Evolutionary conservation across 148 eudicot genomes (phyloP).

Genomic region (Cornus controversa): DNA sequence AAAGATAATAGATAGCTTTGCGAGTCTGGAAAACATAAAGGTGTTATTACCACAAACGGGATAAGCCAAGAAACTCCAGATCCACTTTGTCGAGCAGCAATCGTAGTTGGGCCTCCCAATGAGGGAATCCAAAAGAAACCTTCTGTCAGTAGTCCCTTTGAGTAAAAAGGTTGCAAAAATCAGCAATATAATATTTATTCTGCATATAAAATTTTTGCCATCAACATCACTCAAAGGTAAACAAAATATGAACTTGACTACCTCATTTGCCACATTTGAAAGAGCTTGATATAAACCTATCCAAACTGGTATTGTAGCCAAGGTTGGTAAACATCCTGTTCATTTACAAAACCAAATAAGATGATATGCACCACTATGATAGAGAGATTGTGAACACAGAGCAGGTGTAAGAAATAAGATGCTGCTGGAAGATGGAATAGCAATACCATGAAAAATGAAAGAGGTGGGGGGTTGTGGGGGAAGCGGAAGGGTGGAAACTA

Average conservation of each 20-base stretch:
- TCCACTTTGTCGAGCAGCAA: constrained; percentile 99
- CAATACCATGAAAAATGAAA: not conserved
- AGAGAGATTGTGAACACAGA: not conserved
- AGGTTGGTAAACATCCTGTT: constrained; percentile 94
- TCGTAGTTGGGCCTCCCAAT: constrained; percentile 94
- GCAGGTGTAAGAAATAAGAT: not conserved
- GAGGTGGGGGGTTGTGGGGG: too few relatives aligned
- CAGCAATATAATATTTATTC: constrained; percentile 12
- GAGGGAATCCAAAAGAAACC: constrained; percentile 99
- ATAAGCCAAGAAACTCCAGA: constrained; percentile 95
- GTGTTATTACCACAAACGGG: constrained; percentile 87
- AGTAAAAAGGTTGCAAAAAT: constrained; percentile 12
- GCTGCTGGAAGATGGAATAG: not conserved
- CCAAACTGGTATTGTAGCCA: constrained; percentile 99
- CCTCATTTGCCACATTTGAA: constrained; percentile 99
- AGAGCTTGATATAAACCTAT: constrained; percentile 99
- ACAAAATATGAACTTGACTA: constrained; percentile 22
- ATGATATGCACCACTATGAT: not conserved
- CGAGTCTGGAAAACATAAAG: constrained; percentile 6
- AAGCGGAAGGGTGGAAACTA: not conserved
- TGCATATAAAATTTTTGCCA: not conserved
- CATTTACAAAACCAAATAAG: constrained; percentile 10
- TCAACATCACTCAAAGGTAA: constrained; percentile 6
- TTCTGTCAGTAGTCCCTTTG: constrained; percentile 89
- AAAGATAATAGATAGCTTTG: constrained; percentile 12